These are phyloP conservation scores for Rhizophora mangle DNA, from an alignment of 345 rosid genomes.

Conservation along the genomic window DNA sequence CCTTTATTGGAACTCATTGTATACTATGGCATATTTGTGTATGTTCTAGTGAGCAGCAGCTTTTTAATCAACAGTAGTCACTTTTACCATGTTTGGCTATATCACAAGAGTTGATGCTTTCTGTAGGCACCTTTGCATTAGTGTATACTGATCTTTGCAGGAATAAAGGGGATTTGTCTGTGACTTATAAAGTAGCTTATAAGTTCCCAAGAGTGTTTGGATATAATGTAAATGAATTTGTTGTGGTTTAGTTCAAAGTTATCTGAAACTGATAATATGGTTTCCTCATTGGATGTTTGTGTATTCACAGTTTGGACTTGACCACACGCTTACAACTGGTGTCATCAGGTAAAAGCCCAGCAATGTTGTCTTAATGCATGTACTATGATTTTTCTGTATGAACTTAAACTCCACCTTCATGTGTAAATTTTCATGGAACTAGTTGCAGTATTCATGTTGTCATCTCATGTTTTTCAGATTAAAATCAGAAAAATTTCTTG, in stretches of 20 bases:
- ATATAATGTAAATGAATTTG: background rate
- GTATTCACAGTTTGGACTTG: slow-evolving; percentile 83
- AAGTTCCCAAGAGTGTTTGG: background rate
- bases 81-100: background rate
- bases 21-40: background rate
- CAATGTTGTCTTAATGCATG: background rate
- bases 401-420: background rate
- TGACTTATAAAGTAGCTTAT: background rate
- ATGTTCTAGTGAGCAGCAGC: background rate
- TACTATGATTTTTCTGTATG: too few relatives aligned
- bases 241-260: background rate
- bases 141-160: too few relatives aligned
- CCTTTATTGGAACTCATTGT: background rate
- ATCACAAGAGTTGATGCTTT: too few relatives aligned
- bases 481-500: background rate
- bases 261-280: background rate
- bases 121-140: too few relatives aligned
- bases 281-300: slow-evolving; percentile 8
- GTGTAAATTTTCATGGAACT: background rate
- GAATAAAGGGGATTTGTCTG: background rate
- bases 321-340: slow-evolving; percentile 94
- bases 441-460: background rate
- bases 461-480: too few relatives aligned
- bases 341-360: slow-evolving; percentile 66
- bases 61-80: background rate